These are phyloP conservation scores for Pleurotus pulmonarius DNA, from an alignment of 768 basidiomycete genomes.

Conservation along the genomic window DNA sequence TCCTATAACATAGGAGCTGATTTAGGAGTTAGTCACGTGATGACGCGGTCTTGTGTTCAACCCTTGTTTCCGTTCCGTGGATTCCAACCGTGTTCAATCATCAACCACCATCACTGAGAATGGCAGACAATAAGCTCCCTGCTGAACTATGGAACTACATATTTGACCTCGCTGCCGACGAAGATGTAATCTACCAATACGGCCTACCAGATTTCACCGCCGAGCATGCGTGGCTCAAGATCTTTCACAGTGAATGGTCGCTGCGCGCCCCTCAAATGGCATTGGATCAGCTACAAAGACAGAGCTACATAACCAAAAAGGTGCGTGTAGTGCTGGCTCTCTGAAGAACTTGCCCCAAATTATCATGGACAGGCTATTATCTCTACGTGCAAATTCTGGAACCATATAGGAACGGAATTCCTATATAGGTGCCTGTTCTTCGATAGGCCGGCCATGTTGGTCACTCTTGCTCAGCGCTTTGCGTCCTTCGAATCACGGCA, in stretches of 20 bases:
- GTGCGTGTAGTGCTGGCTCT: slow-evolving; percentile 26
- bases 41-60: too few relatives aligned
- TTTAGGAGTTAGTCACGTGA: too few relatives aligned
- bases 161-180: slow-evolving; percentile 68
- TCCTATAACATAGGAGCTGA: too few relatives aligned
- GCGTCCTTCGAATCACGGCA: slow-evolving; percentile 30
- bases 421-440: slow-evolving; percentile 71
- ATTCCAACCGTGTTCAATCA: not conserved
- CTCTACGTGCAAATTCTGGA: slow-evolving; percentile 63
- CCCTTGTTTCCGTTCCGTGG: not conserved
- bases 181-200: slow-evolving; percentile 63
- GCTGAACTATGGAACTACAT: slow-evolving; percentile 69
- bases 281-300: slow-evolving; percentile 51
- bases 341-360: not conserved
- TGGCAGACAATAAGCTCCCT: slow-evolving; percentile 38
- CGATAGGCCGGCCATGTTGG: slow-evolving; percentile 52
- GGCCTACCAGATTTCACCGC: slow-evolving; percentile 60
- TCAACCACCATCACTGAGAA: not conserved
- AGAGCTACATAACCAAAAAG: slow-evolving; percentile 66
- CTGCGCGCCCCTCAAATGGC: slow-evolving; percentile 60
- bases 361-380: slow-evolving; percentile 55
- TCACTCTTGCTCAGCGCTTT: slow-evolving; percentile 37
- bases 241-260: slow-evolving; percentile 43
- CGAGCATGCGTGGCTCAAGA: slow-evolving; percentile 62
- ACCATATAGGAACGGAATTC: slow-evolving; percentile 56